A percentile compares a stretch with the other conserved stretches of the same genome.
These are phyloP conservation scores for Thalassiosira delicatula DNA, from an alignment of 352 stramenopile genomes.

Conservation along the genomic window DNA sequence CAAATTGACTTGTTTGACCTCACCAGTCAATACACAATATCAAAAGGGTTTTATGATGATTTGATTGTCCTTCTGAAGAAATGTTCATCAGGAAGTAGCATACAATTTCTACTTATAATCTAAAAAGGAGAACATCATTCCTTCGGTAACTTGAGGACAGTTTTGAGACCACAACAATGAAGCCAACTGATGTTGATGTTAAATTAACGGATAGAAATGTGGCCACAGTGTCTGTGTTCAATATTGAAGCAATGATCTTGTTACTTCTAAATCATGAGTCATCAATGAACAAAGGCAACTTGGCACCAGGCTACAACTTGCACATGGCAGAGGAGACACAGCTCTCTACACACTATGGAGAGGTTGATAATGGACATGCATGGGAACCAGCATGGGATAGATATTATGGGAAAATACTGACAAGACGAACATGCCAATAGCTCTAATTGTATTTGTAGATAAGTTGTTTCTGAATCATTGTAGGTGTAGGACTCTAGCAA, in stretches of 20 bases:
- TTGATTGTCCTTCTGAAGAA: no score
- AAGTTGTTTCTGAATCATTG: constrained; percentile 31
- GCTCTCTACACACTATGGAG: no score
- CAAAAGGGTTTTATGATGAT: no score
- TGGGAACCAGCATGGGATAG: constrained; percentile 23
- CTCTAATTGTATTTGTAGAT: constrained; percentile 43
- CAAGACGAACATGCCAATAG: constrained; percentile 14
- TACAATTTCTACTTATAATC: no score
- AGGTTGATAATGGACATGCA: constrained; percentile 41
- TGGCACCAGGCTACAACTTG: constrained; percentile 51
- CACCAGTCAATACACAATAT: no score
- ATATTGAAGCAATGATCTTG: constrained; percentile 20
- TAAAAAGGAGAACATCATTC: no score
- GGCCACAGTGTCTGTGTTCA: constrained; percentile 20
- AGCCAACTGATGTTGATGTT: background rate
- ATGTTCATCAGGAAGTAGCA: no score
- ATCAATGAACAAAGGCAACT: constrained; percentile 30
- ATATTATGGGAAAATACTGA: constrained; percentile 23
- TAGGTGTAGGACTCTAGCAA: constrained; percentile 15
- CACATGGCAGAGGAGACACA: constrained; percentile 9
- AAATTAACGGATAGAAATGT: background rate
- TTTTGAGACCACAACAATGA: background rate
- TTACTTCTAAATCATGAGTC: constrained; percentile 28
- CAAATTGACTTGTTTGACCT: no score
- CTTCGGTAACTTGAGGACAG: no score